A percentile compares a stretch with the other conserved stretches of the same genome.
Evolutionary conservation across 495 filamentous ascomycete genomes (phyloP).

Genomic region (Aspergillus nidulans): DNA sequence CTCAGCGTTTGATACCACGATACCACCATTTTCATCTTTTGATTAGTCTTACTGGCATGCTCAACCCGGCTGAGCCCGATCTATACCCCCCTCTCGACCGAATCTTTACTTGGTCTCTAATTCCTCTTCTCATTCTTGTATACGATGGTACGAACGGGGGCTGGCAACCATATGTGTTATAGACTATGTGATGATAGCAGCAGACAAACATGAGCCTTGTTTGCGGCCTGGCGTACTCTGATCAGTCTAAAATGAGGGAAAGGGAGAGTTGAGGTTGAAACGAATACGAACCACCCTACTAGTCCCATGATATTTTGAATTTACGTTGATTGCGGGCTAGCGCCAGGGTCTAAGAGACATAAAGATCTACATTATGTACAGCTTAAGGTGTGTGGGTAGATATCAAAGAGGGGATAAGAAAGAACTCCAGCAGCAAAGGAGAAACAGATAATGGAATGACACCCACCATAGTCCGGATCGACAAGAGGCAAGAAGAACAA

Average conservation of each 20-base stretch:
- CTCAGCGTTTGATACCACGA: neutral
- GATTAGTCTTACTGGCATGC: neutral
- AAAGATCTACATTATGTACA: constrained; percentile 9
- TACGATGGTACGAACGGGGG: neutral
- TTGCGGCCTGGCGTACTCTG: neutral
- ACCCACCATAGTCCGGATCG: too few species aligned
- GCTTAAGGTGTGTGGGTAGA: neutral
- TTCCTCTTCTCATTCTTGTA: neutral
- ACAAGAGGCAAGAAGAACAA: constrained; percentile 1
- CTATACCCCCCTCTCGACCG: neutral
- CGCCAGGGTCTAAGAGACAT: constrained; percentile 10
- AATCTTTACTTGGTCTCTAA: neutral
- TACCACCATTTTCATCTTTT: neutral
- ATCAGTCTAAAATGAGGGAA: neutral
- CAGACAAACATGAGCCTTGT: neutral
- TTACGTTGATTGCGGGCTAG: constrained; percentile 8
- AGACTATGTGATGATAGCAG: neutral
- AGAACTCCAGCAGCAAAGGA: neutral
- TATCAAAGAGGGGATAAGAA: neutral
- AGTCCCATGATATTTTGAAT: constrained; percentile 3
- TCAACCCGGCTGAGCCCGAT: neutral
- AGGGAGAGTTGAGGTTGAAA: neutral
- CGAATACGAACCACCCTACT: neutral
- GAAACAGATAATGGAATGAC: neutral
- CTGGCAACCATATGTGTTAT: neutral